Base-by-base conservation (phyloP, 106 monocot genomes). In the Apostasia ramifera region DNA sequence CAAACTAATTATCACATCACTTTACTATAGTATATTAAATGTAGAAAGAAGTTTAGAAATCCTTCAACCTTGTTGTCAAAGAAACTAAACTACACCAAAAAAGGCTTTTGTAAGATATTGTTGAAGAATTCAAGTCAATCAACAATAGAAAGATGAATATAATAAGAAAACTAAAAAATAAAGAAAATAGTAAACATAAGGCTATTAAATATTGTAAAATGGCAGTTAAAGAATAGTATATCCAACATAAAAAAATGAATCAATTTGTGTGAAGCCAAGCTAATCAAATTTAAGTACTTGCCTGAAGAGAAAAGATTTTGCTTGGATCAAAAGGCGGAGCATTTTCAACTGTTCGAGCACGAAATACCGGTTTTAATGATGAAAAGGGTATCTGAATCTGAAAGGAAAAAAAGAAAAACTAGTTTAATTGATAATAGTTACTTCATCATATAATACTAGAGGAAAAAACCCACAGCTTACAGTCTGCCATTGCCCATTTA, bases 341-440 rank as follows among this genome's bases (percentile, higher is more conserved):
- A 87, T 87, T 87, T 40, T 53, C 37, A 42, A 87, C 76, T 47
- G 97, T 92, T 1, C 77, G 77, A 75, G 97, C 97, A 61, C 89
- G 86, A 71, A 92, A 98, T 51, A 98, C 68, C 50, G 92, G 86
- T 57, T 72, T 81, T 77, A 98, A 77, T 49, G 87, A 93, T 74
- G 87, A 87, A 81, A 98, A 98, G 11, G 89, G 90, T 69, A 90
- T 49, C 52, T 80, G 72, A 73, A 98, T 79, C 97, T 98, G 84
- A 67, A 84, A 45, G 6, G 9, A 61, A 66, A 65, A 51, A 55
- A 70, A 38, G 52, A 60, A 47, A 8, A 13, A 8, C 38, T 8
- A 53, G 64, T 47, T 38, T 5, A 9, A 43, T 1, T 58, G 11
- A 57, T 8, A 26, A 71, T 50, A 47, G 39, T 10, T n/a, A 13